Evolutionary conservation across 371 early-diverging fungal species (phyloP), one percentile per base, ranked within the genome.

Genomic region (Dentiscutata heterogama): DNA sequence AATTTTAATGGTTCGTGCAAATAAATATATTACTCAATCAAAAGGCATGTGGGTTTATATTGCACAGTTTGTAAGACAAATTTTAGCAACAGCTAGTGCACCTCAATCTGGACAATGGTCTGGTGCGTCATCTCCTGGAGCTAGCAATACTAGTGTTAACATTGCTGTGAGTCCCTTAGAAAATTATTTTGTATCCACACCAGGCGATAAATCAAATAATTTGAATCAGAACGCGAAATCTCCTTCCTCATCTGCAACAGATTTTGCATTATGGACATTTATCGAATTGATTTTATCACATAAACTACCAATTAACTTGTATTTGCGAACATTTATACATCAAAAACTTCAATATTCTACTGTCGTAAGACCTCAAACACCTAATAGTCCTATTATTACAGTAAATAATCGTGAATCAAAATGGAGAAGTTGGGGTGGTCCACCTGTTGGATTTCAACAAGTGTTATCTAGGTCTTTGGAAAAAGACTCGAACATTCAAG

Each of bases 21-120:
- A 79, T 29, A 79, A 65, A 79, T 79, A 67, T 27, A 67, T 79
- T n/a, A 79, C 79, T n/a, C 31, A 50, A 51, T 42, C 60, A 29
- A 54, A 54, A 35, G 79, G 79, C n/a, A 79, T 79, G 79, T 79
- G 79, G 79, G 35, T 79, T 51, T 68, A 79, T 67, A 79, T 79
- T 29, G 29, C 51, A 25, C 79, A 79, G 35, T 79, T 79, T 53
- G 29, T 79, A 22, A 42, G 79, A 8, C 54, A 79, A 27, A 67
- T 39, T 22, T 53, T 79, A 20, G 35, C 27, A 51, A 16, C 68
- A 22, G 65, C 67, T 14, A 54, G 64, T 0, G 51, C 51, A 31
- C 46, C 53, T 51, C 73, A 53, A 51, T 50, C 64, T 25, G 79
- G 68, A 31, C n/a, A 31, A n/a, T 67, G n/a, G 18, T 79, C 79